Conservation (phyloP, 2,329 filamentous ascomycete species). For the Paracamarosporium sp. region DNA sequence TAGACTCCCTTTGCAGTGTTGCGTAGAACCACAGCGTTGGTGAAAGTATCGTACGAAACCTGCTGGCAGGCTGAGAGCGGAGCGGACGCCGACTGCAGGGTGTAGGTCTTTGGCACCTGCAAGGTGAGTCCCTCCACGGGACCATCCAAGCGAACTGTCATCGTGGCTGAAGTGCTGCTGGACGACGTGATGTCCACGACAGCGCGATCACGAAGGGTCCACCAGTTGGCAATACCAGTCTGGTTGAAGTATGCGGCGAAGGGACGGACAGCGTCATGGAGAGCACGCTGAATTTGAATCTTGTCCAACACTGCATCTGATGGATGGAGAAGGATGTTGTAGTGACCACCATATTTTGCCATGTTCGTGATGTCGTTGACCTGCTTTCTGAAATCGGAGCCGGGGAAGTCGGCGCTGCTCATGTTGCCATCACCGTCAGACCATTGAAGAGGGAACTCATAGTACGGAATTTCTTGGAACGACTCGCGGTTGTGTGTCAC, state of each 20-base stretch:
- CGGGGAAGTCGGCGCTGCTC: constrained; percentile 12
- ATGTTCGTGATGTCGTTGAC: constrained; percentile 8
- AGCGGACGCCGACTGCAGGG: constrained; percentile 1
- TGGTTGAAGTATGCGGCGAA: constrained; percentile 12
- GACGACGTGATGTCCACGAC: neutral
- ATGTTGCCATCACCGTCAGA: constrained; percentile 14
- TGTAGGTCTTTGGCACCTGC: constrained; percentile 9
- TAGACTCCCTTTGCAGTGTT: constrained; percentile 6
- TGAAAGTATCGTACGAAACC: constrained; percentile 6
- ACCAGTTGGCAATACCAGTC: constrained; percentile 13
- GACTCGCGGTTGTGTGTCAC: constrained; percentile 11
- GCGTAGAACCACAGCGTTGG: constrained; percentile 8
- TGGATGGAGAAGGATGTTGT: constrained; percentile 12
- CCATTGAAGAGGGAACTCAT: constrained; percentile 13
- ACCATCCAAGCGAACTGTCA: constrained; percentile 9
- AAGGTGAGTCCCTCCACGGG: constrained; percentile 8
- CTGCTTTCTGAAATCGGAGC: constrained; percentile 10
- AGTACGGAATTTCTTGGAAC: constrained; percentile 10
- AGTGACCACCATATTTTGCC: constrained; percentile 12
- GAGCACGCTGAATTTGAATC: constrained; percentile 11
- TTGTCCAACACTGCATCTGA: constrained; percentile 11
- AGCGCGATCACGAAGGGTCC: constrained; percentile 10
- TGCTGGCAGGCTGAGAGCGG: constrained; percentile 7
- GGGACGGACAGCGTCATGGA: constrained; percentile 11
- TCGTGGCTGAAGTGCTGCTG: neutral